Evolutionary conservation across 73 alveolate genomes (phyloP).

Genomic region (Symbiodinium pilosum): DNA sequence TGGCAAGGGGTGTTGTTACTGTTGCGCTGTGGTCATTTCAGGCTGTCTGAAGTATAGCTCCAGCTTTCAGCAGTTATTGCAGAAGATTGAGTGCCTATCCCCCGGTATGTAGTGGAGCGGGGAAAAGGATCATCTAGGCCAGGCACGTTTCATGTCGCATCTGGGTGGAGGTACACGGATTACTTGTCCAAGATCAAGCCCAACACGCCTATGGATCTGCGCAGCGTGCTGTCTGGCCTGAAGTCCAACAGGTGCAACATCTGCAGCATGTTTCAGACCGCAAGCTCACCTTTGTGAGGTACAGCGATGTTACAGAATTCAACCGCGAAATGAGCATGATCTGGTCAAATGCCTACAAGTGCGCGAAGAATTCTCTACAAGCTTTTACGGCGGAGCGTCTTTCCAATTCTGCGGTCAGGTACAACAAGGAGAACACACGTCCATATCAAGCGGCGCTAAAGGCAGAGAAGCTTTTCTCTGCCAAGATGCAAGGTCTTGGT

Average conservation of each 20-base stretch:
- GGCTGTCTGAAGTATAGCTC: too few species aligned
- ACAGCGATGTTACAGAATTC: background rate
- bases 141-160: too few species aligned
- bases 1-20: too few species aligned
- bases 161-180: background rate
- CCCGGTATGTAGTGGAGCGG: too few species aligned
- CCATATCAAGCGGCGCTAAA: background rate
- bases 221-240: background rate
- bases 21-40: too few species aligned
- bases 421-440: background rate
- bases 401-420: too few species aligned
- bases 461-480: background rate
- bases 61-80: too few species aligned
- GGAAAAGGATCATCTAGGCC: too few species aligned
- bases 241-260: background rate
- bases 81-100: too few species aligned
- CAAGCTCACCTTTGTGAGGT: background rate
- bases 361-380: too few species aligned
- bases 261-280: background rate
- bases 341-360: background rate
- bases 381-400: too few species aligned
- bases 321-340: background rate
- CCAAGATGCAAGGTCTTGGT: background rate
- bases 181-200: background rate
- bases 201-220: background rate